Percentiles rank a stretch among this genome's conserved stretches.
phyloP scores from a whole-genome alignment of 805 yeast species.

The Starmerella vaccinii region DNA sequence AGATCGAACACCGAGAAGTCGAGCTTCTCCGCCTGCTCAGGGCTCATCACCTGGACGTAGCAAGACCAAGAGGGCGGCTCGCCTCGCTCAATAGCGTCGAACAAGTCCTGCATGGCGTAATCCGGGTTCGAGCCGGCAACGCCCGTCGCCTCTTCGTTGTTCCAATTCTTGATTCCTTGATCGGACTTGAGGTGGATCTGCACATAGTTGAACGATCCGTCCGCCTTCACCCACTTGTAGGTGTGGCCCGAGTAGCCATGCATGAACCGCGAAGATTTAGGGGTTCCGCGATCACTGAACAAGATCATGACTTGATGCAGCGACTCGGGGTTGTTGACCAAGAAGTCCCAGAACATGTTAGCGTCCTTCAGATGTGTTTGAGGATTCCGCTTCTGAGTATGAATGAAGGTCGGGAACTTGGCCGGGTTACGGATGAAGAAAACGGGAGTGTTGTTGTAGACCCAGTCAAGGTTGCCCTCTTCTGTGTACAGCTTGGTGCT shows the following conservation, averaged over 20 bases:
- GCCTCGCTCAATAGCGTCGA: conserved; percentile 40
- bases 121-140: conserved; percentile 45
- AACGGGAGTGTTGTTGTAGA: conserved; percentile 61
- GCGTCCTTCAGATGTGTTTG: conserved; percentile 50
- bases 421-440: conserved; percentile 55
- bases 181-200: conserved; percentile 47
- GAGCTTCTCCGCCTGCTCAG: conserved; percentile 45
- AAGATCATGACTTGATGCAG: conserved; percentile 48
- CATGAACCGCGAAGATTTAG: conserved; percentile 45
- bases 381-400: conserved; percentile 62
- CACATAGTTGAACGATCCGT: conserved; percentile 44
- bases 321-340: conserved; percentile 45
- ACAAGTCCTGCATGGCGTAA: conserved; percentile 38
- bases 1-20: conserved; percentile 43
- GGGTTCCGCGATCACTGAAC: conserved; percentile 54
- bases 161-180: conserved; percentile 40
- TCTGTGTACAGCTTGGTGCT: conserved; percentile 56
- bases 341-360: conserved; percentile 49
- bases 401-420: conserved; percentile 56
- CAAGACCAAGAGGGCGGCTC: conserved; percentile 43
- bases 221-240: conserved; percentile 44
- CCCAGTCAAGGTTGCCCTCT: conserved; percentile 63
- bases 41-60: conserved; percentile 51
- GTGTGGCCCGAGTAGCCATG: conserved; percentile 59
- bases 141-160: conserved; percentile 39